Evolutionary conservation across 2,329 filamentous ascomycete genomes (phyloP), one percentile per base, ranked within the genome.

Genomic region (Remersonia thermophila): DNA sequence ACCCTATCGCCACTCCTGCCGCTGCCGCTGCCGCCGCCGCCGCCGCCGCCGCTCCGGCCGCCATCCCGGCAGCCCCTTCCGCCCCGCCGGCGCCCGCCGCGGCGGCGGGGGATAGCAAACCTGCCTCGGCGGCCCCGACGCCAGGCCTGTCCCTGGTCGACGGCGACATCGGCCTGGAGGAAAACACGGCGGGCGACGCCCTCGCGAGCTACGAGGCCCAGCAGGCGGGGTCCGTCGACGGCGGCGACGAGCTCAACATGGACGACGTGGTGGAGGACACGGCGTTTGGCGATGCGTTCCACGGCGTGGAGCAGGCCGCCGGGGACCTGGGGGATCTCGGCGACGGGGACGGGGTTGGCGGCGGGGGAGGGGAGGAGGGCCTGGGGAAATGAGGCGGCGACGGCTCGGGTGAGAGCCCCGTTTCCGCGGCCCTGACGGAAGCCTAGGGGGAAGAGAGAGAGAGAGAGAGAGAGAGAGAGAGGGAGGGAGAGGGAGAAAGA

Each of bases 281-380:
- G 26, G 83, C 82, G 1, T 91, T 91, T 60, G 83, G 82, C 3
- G 82, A 91, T 48, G 83, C 83, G 1, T 84, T 89, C 58, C 81
- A 86, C 48, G 73, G 71, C 4, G 69, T 76, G 10, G 67, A 65
- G 32, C 46, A 46, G 20, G 49, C 48, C 11, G 35, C 29, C 26
- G 25, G n/a, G 31, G 26, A 30, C 10, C 7, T 25, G n/a, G 23
- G 36, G 33, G 29, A 26, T 27, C n/a, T n/a, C n/a, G n/a, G n/a
- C n/a, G n/a, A n/a, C n/a, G n/a, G n/a, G n/a, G n/a, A n/a, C n/a
- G n/a, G n/a, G n/a, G n/a, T n/a, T n/a, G n/a, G n/a, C n/a, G 18
- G 18, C n/a, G 12, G 32, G 18, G 13, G 42, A 33, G n/a, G 25
- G 4, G 36, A 27, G 8, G 41, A 45, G 28, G 40, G 40, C 27